Evolutionary conservation across 2,329 filamentous ascomycete species (phyloP).

Genomic region (Macroventuria anomochaeta): DNA sequence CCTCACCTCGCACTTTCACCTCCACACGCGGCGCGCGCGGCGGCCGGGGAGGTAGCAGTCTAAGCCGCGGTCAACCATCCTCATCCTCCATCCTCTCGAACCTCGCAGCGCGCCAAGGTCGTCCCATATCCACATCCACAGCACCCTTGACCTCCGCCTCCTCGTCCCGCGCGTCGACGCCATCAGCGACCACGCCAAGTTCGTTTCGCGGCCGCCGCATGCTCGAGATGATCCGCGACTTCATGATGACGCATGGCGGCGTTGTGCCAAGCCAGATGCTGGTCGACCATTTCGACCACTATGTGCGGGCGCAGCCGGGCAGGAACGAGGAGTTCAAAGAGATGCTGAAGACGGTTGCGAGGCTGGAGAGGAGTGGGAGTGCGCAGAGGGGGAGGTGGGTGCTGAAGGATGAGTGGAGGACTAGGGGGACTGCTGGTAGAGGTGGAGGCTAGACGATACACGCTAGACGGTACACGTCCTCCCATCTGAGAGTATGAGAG

Average conservation of each 20-base stretch:
- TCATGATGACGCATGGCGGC: conserved; percentile 78
- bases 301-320: conserved; percentile 71
- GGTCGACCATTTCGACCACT: conserved; percentile 87
- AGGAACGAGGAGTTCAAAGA: conserved; percentile 77
- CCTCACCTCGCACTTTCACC: conserved; percentile 27
- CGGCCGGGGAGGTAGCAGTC: conserved; percentile 27
- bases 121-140: conserved; percentile 19
- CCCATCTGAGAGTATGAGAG: no score
- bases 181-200: conserved; percentile 32
- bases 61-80: conserved; percentile 51
- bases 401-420: conserved; percentile 61
- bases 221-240: conserved; percentile 70
- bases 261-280: conserved; percentile 82
- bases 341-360: conserved; percentile 78
- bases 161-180: conserved; percentile 39
- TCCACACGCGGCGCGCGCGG: conserved; percentile 53
- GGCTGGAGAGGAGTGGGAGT: conserved; percentile 64
- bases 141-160: conserved; percentile 16
- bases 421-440: conserved; percentile 8
- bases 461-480: no score
- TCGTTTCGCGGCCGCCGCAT: conserved; percentile 51
- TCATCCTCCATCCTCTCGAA: conserved; percentile 54
- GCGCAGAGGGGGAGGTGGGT: conserved; percentile 62
- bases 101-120: conserved; percentile 51
- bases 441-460: background rate